Conservation (phyloP, 2,329 filamentous ascomycete genomes). For the Penicillium hordei region DNA sequence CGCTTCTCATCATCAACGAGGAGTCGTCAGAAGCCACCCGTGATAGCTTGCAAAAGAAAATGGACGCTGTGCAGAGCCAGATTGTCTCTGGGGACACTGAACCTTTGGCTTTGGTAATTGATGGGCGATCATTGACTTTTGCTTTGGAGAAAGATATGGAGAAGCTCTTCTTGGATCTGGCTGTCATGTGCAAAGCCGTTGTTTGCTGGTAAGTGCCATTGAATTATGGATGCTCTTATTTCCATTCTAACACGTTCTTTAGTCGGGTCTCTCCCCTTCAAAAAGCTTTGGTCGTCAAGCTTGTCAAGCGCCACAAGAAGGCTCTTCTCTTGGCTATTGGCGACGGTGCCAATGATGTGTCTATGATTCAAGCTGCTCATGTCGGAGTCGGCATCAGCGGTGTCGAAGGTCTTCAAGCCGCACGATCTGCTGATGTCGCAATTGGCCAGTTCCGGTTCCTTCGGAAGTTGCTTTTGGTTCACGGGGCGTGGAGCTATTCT, state of each 20-base stretch:
- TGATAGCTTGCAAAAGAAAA: slow-evolving; percentile 89
- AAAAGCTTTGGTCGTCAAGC: slow-evolving; percentile 95
- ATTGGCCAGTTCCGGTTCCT: slow-evolving; percentile 96
- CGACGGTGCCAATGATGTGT: slow-evolving; percentile 98
- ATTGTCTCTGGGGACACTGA: slow-evolving; percentile 66
- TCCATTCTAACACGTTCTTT: slow-evolving; percentile 36
- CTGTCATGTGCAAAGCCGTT: slow-evolving; percentile 96
- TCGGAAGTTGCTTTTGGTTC: slow-evolving; percentile 88
- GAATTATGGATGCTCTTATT: neutral
- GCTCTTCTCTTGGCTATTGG: slow-evolving; percentile 92
- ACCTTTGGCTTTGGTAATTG: slow-evolving; percentile 86
- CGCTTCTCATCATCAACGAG: slow-evolving; percentile 92
- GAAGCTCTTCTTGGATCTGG: slow-evolving; percentile 87
- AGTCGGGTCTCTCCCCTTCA: slow-evolving; percentile 92
- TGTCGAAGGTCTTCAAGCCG: slow-evolving; percentile 93
- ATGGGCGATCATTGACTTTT: slow-evolving; percentile 91
- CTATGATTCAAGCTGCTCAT: slow-evolving; percentile 98
- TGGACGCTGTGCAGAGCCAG: slow-evolving; percentile 85
- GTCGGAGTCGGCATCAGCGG: slow-evolving; percentile 97
- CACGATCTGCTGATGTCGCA: slow-evolving; percentile 89
- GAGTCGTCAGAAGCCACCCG: slow-evolving; percentile 75
- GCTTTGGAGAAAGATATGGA: slow-evolving; percentile 93
- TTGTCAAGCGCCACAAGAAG: slow-evolving; percentile 92
- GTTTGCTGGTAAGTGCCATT: slow-evolving; percentile 67
- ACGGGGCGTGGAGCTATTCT: slow-evolving; percentile 97